Evolutionary conservation across 176 grass and related monocot species (phyloP).

Genomic region (Triticum dicoccoides): DNA sequence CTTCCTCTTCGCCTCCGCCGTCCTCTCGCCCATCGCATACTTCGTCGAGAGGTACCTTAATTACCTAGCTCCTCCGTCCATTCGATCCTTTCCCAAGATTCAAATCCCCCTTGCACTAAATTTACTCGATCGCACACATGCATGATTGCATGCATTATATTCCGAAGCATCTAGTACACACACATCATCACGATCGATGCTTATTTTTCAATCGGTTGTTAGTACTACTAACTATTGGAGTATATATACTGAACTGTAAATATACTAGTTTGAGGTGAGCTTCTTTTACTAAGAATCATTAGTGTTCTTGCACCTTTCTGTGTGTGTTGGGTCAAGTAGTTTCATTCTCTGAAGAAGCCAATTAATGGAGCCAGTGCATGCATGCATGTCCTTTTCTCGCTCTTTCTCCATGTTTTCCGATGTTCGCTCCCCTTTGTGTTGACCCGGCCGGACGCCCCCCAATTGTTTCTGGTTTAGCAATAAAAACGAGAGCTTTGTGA

Average conservation of each 20-base stretch:
- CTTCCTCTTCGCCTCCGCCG: conserved; percentile 73
- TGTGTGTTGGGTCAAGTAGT: not conserved
- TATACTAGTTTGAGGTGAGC: too few species aligned
- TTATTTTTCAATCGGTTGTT: too few species aligned
- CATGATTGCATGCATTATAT: not conserved
- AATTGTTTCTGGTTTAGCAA: too few species aligned
- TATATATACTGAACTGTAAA: too few species aligned
- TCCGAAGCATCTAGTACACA: too few species aligned
- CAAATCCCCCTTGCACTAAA: not conserved
- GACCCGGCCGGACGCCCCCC: not conserved
- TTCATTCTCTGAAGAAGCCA: not conserved
- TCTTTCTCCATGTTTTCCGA: not conserved
- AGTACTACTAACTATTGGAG: too few species aligned
- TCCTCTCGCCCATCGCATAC: conserved; percentile 67
- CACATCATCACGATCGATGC: too few species aligned
- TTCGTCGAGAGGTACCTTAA: conserved; percentile 62
- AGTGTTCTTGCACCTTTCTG: not conserved
- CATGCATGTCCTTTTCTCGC: not conserved
- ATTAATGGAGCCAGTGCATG: not conserved
- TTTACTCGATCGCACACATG: not conserved
- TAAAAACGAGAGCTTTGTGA: not conserved
- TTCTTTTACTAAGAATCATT: too few species aligned
- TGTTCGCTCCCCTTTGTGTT: not conserved
- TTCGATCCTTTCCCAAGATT: not conserved
- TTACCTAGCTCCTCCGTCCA: too few species aligned